These are phyloP conservation scores for Chalaropsis ovoidea DNA, from an alignment of 2,329 filamentous ascomycete species.

Conservation along the genomic window DNA sequence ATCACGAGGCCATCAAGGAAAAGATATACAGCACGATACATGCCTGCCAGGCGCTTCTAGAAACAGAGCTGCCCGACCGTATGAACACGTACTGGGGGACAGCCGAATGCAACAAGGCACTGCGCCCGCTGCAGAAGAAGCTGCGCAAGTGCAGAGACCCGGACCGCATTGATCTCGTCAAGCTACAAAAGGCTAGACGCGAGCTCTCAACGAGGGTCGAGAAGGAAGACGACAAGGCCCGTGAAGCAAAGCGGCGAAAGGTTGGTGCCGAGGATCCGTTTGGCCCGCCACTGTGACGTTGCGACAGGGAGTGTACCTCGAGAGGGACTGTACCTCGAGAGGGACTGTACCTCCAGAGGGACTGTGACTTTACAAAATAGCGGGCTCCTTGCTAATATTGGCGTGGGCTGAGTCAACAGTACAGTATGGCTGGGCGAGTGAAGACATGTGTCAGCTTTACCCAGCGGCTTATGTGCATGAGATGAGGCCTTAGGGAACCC, in stretches of 20 bases:
- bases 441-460: background rate
- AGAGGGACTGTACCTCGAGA: no score
- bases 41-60: conserved; percentile 45
- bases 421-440: background rate
- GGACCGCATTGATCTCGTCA: conserved; percentile 61
- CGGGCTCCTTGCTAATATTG: background rate
- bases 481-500: background rate
- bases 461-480: background rate
- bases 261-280: conserved; percentile 41
- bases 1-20: conserved; percentile 33
- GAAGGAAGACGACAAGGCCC: conserved; percentile 34
- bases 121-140: conserved; percentile 55
- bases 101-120: conserved; percentile 40
- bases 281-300: conserved; percentile 34
- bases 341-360: background rate
- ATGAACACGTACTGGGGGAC: conserved; percentile 46
- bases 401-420: background rate
- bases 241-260: conserved; percentile 41
- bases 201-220: conserved; percentile 41
- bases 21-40: conserved; percentile 43
- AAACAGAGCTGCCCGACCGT: conserved; percentile 47
- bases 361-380: conserved; percentile 26
- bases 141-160: conserved; percentile 65
- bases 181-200: conserved; percentile 54
- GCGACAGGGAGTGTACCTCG: no score